phyloP scores from a whole-genome alignment of 2,329 filamentous ascomycete species.

The Clonostachys sp. region DNA sequence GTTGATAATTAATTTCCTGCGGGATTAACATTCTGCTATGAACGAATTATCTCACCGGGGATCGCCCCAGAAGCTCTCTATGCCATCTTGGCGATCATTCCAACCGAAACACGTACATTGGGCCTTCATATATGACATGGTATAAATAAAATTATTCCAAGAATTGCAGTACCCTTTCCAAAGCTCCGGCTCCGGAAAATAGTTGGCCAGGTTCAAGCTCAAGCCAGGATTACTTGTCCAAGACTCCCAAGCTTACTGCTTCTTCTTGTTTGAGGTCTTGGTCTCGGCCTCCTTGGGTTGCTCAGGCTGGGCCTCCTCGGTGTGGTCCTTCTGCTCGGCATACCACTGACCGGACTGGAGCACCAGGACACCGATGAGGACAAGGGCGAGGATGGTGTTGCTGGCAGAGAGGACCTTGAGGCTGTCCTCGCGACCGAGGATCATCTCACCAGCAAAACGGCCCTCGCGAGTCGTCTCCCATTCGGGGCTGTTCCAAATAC shows the following conservation, averaged over 20 bases:
- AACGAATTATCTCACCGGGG: too few relatives aligned
- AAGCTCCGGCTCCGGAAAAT: too few relatives aligned
- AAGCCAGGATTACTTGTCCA: background rate
- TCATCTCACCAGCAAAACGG: constrained; percentile 53
- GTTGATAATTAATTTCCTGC: too few relatives aligned
- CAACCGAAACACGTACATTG: too few relatives aligned
- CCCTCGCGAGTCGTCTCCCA: constrained; percentile 29
- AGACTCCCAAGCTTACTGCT: constrained; percentile 16
- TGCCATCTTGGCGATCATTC: too few relatives aligned
- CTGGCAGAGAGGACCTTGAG: constrained; percentile 87
- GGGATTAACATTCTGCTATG: too few relatives aligned
- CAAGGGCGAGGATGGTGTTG: constrained; percentile 92
- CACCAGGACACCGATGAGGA: constrained; percentile 86
- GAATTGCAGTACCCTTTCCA: too few relatives aligned
- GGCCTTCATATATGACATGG: too few relatives aligned
- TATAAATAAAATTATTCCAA: too few relatives aligned
- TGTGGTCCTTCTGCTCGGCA: constrained; percentile 85
- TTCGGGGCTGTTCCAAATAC: constrained; percentile 50
- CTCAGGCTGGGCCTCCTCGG: constrained; percentile 40
- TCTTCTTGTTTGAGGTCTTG: constrained; percentile 24
- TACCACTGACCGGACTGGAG: constrained; percentile 98
- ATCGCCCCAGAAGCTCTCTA: too few relatives aligned
- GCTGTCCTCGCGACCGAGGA: constrained; percentile 80
- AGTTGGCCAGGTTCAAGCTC: background rate
- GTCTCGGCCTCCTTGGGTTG: constrained; percentile 12